Evolutionary conservation across 306 rosid genomes (phyloP), one percentile per base, ranked within the genome.

Genomic region (Amphicarpaea edgeworthii): DNA sequence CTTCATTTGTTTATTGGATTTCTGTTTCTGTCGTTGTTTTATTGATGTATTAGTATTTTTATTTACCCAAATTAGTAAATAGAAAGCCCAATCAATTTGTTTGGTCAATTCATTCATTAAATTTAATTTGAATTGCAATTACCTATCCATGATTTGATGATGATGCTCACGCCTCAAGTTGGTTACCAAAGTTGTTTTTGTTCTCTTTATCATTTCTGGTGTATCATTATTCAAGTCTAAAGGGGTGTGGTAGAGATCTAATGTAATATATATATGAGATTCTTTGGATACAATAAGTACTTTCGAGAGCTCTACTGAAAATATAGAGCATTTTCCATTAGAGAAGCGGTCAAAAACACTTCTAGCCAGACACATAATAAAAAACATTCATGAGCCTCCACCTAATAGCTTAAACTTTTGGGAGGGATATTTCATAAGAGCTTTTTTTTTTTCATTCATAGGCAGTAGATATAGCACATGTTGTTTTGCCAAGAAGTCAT

Each of bases 401-500:
- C 28, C 4, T n/a, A 62, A 16, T 34, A 34, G 26, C 9, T 34
- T 38, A 62, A 62, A 34, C 47, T 34, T 62, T 62, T 62, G 46
- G n/a, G 26, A 62, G n/a, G 12, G 7, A n/a, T 8, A 26, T 3
- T 62, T 32, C 34, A n/a, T 16, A 17, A 37, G 26, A 63, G 24
- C 15, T 34, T 63, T 16, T 19, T 6, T 11, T 2, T 38, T 38
- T 8, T n/a, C 30, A 28, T 75, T 17, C 58, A 46, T 72, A 90
- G 96, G 83, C 83, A 70, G 55, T 70, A 81, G 77, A 50, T 60
- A 62, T 69, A 62, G 63, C 38, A 84, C 83, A 19, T 79, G 83
- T 76, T 86, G 83, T 70, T 85, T 69, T 73, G 96, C 91, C 16
- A 89, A 80, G 77, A 94, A 84, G 51, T 75, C 88, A 1, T 84